These are phyloP conservation scores for Inosperma sp. DNA, from an alignment of 768 basidiomycete genomes.

Conservation along the genomic window DNA sequence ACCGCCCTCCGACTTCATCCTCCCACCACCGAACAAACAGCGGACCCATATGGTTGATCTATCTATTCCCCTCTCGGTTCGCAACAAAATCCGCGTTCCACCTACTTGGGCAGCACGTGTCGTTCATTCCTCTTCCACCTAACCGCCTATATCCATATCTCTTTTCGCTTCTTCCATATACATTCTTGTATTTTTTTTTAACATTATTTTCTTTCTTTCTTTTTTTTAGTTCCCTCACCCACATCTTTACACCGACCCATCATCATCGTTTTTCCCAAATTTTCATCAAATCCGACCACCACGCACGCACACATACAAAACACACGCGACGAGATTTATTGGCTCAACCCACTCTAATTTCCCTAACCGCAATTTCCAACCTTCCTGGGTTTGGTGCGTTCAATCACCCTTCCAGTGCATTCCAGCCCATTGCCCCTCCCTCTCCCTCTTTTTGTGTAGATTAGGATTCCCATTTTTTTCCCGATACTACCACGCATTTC, in stretches of 20 bases:
- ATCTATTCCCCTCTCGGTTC: neutral
- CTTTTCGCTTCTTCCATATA: neutral
- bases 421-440: no score
- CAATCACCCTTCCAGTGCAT: no score
- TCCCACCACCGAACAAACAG: neutral
- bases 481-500: no score
- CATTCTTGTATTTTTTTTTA: slow-evolving; percentile 17
- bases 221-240: slow-evolving; percentile 2
- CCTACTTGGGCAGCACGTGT: neutral
- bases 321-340: no score
- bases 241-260: slow-evolving; percentile 9
- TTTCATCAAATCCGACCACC: no score
- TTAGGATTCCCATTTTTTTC: no score
- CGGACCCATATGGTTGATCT: neutral
- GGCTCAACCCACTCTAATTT: no score
- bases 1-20: neutral
- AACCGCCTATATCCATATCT: neutral
- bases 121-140: neutral
- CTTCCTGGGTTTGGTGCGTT: no score
- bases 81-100: neutral
- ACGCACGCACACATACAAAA: no score
- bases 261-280: no score
- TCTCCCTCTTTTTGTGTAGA: no score
- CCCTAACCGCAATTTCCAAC: no score
- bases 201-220: slow-evolving; percentile 19